phyloP scores from a whole-genome alignment of 1,284 basidiomycete species.

The Singerocomus rubriflavus region DNA sequence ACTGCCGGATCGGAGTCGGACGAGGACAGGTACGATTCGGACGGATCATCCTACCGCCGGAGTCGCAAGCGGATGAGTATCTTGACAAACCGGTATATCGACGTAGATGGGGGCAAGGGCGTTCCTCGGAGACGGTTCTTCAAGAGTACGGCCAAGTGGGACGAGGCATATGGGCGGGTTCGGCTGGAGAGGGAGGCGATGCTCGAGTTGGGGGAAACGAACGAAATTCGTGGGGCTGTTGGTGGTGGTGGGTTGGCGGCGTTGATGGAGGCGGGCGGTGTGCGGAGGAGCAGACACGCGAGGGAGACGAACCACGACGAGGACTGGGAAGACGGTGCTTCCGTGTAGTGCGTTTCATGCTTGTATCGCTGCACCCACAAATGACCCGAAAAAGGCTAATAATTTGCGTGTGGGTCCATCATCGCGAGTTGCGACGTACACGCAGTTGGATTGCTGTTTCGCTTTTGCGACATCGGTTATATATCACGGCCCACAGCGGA shows the following conservation, averaged over 20 bases:
- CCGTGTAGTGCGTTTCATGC: constrained; percentile 3
- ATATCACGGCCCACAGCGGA: not conserved
- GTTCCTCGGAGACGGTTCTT: constrained; percentile 51
- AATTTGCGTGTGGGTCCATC: constrained; percentile 2
- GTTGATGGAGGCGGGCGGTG: constrained; percentile 29
- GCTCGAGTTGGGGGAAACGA: too few relatives aligned
- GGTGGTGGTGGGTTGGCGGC: constrained; percentile 19
- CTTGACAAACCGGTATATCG: constrained; percentile 54
- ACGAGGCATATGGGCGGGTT: constrained; percentile 29
- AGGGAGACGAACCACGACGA: constrained; percentile 23
- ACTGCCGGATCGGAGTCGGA: constrained; percentile 45
- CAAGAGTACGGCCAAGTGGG: constrained; percentile 46
- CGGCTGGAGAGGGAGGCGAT: constrained; percentile 24
- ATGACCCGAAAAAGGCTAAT: not conserved
- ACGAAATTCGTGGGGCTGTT: too few relatives aligned
- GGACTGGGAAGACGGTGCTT: constrained; percentile 31
- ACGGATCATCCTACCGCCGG: constrained; percentile 37
- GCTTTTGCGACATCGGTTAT: not conserved
- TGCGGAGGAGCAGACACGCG: constrained; percentile 9
- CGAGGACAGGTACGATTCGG: constrained; percentile 53
- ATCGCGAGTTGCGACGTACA: too few relatives aligned
- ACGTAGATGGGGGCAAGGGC: constrained; percentile 33
- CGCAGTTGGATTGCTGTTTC: not conserved
- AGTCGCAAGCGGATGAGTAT: constrained; percentile 63
- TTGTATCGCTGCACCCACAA: too few relatives aligned